phyloP scores from a whole-genome alignment of 768 basidiomycete genomes.

The Macrocybe gigantea region DNA sequence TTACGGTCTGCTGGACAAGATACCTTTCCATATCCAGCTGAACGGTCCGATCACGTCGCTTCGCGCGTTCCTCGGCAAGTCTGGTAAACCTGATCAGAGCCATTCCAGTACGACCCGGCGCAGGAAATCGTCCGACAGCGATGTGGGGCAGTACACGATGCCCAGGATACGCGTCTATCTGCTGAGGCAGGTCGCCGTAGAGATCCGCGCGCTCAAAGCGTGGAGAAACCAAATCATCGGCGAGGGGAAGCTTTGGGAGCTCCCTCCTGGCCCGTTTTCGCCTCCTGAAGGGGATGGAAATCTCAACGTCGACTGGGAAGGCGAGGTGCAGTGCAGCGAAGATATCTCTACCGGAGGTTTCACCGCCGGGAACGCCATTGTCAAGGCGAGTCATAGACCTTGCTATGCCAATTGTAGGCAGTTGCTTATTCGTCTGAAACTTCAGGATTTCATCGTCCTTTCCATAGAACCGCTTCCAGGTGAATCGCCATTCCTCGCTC shows the following conservation, averaged over 20 bases:
- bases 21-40: slow-evolving; percentile 64
- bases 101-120: slow-evolving; percentile 16
- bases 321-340: slow-evolving; percentile 35
- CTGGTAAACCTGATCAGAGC: slow-evolving; percentile 1
- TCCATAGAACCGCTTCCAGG: slow-evolving; percentile 31
- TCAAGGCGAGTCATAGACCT: slow-evolving; percentile 26
- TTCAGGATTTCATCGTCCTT: slow-evolving; percentile 54
- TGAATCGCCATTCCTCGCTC: slow-evolving; percentile 25
- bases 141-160: not conserved
- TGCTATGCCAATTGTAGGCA: not conserved
- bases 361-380: slow-evolving; percentile 31
- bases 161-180: slow-evolving; percentile 42
- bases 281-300: slow-evolving; percentile 11
- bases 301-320: slow-evolving; percentile 56
- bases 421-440: slow-evolving; percentile 4
- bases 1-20: slow-evolving; percentile 47
- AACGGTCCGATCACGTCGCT: slow-evolving; percentile 40
- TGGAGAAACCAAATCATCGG: slow-evolving; percentile 38
- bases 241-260: slow-evolving; percentile 42
- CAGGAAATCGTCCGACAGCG: slow-evolving; percentile 7
- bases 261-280: slow-evolving; percentile 29
- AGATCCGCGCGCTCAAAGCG: slow-evolving; percentile 26
- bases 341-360: slow-evolving; percentile 42
- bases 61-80: slow-evolving; percentile 30
- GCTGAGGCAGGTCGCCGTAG: slow-evolving; percentile 41